Evolutionary conservation across 2,329 filamentous ascomycete species (phyloP).

Genomic region (Calonectria hongkongensis): DNA sequence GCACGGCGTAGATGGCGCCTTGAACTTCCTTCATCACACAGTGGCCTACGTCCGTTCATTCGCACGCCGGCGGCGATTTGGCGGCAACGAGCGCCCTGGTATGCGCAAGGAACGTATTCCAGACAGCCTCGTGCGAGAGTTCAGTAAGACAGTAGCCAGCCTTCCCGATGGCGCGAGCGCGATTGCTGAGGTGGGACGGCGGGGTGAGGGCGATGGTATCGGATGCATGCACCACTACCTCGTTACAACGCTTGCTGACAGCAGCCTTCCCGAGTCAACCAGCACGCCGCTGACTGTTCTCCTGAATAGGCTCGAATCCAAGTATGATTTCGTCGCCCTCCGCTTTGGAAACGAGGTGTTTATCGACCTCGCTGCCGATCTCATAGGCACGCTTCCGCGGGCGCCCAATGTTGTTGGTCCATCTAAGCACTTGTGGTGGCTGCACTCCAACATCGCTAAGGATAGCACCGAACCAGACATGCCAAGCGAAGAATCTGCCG

Average conservation of each 20-base stretch:
- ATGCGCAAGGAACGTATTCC: slow-evolving; percentile 17
- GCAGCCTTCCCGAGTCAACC: not conserved
- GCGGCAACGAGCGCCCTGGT: not conserved
- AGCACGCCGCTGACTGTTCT: not conserved
- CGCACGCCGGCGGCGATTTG: not conserved
- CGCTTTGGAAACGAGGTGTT: slow-evolving; percentile 17
- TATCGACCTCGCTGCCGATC: not conserved
- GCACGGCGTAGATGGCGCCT: not conserved
- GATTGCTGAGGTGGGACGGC: slow-evolving; percentile 6
- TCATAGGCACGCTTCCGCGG: not conserved
- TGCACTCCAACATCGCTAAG: not conserved
- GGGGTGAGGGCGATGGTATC: slow-evolving; percentile 6
- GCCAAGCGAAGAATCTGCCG: too few relatives aligned
- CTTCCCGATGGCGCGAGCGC: not conserved
- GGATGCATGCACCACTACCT: slow-evolving; percentile 13
- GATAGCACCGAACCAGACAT: not conserved
- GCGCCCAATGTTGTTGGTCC: not conserved
- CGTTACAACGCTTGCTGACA: not conserved
- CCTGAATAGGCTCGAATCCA: not conserved
- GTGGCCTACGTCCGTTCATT: not conserved
- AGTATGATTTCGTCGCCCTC: slow-evolving; percentile 13
- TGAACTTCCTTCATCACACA: not conserved
- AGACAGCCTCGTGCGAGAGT: not conserved
- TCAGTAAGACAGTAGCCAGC: not conserved
- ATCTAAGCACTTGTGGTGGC: not conserved